Conservation (phyloP, 352 stramenopile genomes). For the Pythium oligandrum region DNA sequence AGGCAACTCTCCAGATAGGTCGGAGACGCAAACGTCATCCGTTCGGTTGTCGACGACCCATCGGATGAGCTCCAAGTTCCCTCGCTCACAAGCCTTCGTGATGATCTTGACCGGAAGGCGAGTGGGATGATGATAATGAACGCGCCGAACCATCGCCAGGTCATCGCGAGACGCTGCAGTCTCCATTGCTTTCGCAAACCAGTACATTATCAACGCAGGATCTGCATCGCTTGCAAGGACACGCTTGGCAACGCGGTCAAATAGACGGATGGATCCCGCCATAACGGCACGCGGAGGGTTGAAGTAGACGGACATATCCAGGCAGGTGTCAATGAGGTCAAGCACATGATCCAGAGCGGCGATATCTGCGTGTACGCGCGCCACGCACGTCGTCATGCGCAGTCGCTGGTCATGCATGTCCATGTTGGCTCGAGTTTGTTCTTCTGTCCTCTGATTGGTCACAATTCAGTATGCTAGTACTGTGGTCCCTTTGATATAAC, state of each 20-base stretch:
- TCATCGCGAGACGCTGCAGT: conserved; percentile 7
- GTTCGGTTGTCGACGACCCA: conserved; percentile 13
- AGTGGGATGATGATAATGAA: conserved; percentile 8
- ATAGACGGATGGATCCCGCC: conserved; percentile 4
- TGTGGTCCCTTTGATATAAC: neutral
- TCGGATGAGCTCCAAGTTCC: conserved; percentile 14
- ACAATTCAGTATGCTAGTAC: neutral
- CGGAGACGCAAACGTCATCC: conserved; percentile 12
- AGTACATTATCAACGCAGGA: conserved; percentile 8
- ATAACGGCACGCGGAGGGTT: conserved; percentile 6
- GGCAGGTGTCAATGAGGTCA: conserved; percentile 3
- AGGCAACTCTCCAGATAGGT: neutral
- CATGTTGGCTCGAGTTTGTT: neutral
- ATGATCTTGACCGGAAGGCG: conserved; percentile 6
- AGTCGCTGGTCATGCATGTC: neutral
- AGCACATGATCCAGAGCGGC: conserved; percentile 10
- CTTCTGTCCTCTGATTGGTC: neutral
- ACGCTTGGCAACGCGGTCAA: conserved; percentile 10
- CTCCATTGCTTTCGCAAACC: conserved; percentile 10
- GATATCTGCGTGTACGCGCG: conserved; percentile 1
- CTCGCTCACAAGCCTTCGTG: conserved; percentile 1
- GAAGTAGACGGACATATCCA: conserved; percentile 11
- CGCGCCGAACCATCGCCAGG: conserved; percentile 7
- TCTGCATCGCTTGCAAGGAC: neutral
- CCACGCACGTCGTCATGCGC: conserved; percentile 4